These are phyloP conservation scores for Neohortaea acidophila DNA, from an alignment of 495 filamentous ascomycete species.

Conservation along the genomic window DNA sequence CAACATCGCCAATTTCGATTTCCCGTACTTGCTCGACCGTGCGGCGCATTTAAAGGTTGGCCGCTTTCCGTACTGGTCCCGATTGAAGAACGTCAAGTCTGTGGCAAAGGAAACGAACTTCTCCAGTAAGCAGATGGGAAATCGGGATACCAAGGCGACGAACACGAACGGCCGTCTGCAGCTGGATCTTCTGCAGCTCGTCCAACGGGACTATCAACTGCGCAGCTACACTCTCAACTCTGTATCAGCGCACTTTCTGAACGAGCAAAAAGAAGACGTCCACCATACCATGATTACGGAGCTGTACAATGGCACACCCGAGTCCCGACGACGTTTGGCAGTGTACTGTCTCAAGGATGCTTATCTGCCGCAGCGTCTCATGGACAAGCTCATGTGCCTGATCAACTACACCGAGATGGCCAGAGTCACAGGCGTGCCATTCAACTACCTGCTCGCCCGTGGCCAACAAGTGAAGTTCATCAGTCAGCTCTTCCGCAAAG, in stretches of 20 bases:
- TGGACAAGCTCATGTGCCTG: slow-evolving; percentile 95
- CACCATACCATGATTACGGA: slow-evolving; percentile 99
- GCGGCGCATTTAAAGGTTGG: slow-evolving; percentile 65
- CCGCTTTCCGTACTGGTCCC: slow-evolving; percentile 72
- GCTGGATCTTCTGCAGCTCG: slow-evolving; percentile 78
- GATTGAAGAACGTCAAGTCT: slow-evolving; percentile 50
- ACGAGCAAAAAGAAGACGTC: slow-evolving; percentile 97
- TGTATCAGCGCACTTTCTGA: slow-evolving; percentile 88
- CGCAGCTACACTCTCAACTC: slow-evolving; percentile 96
- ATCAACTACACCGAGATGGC: slow-evolving; percentile 99
- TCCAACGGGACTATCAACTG: slow-evolving; percentile 88
- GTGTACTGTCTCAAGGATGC: slow-evolving; percentile 98
- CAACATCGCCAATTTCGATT: slow-evolving; percentile 98
- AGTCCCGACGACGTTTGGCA: slow-evolving; percentile 76
- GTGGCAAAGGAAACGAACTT: slow-evolving; percentile 64
- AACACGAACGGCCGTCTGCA: slow-evolving; percentile 92
- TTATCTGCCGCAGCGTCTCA: slow-evolving; percentile 80
- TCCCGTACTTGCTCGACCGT: slow-evolving; percentile 86
- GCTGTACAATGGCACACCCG: slow-evolving; percentile 83
- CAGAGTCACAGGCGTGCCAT: slow-evolving; percentile 95
- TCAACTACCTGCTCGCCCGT: slow-evolving; percentile 81
- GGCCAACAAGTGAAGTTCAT: slow-evolving; percentile 97
- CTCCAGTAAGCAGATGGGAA: slow-evolving; percentile 98
- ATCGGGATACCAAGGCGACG: slow-evolving; percentile 79
- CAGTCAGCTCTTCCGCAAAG: slow-evolving; percentile 92